Conservation (phyloP, 306 rosid genomes). For the Medicago lupulina region DNA sequence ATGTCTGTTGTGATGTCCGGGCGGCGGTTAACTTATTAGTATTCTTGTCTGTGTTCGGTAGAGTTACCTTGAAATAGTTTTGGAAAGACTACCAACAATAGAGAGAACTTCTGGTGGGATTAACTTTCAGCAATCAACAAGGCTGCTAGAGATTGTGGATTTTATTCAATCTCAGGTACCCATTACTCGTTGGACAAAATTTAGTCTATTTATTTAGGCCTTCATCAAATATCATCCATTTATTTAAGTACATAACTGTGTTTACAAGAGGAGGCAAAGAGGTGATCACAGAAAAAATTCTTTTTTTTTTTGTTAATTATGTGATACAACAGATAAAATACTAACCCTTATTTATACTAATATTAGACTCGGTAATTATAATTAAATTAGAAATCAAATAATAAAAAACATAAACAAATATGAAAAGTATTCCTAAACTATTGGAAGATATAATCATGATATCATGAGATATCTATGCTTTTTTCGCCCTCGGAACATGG, state of each 20-base stretch:
- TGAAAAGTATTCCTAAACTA: too few relatives aligned
- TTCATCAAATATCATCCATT: conserved; percentile 29
- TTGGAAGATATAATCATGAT: too few relatives aligned
- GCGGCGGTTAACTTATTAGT: conserved; percentile 40
- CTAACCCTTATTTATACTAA: not conserved
- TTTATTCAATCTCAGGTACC: conserved; percentile 95
- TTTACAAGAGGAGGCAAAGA: conserved; percentile 1
- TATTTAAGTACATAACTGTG: conserved; percentile 2
- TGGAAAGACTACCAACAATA: conserved; percentile 79
- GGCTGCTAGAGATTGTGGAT: conserved; percentile 93
- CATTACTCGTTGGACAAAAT: conserved; percentile 14
- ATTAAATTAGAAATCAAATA: conserved; percentile 7
- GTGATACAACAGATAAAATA: not conserved
- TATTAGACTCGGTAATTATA: not conserved
- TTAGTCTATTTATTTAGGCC: conserved; percentile 20
- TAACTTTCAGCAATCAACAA: conserved; percentile 81
- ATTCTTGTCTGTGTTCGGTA: conserved; percentile 42
- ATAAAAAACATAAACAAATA: not conserved
- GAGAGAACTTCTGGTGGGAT: conserved; percentile 76
- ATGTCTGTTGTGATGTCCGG: conserved; percentile 28
- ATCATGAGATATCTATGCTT: too few relatives aligned
- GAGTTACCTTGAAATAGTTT: conserved; percentile 95
- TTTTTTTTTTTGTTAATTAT: not conserved
- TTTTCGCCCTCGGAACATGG: too few relatives aligned
- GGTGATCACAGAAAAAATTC: not conserved